Percentiles rank a stretch among this genome's conserved stretches.
Evolutionary conservation across 2,329 filamentous ascomycete species (phyloP).

Genomic region (Stromatinia cepivora): DNA sequence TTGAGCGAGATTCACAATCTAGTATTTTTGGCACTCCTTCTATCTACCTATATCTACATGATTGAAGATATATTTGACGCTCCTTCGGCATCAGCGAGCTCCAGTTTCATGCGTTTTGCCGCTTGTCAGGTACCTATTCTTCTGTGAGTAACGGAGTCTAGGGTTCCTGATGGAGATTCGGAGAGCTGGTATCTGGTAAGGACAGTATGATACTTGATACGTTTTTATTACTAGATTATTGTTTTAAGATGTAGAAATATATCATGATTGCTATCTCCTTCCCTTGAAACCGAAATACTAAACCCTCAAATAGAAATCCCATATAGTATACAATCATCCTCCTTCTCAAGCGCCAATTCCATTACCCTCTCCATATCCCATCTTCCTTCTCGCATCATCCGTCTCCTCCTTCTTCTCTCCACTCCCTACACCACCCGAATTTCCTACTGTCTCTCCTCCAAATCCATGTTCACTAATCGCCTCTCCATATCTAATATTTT

Average conservation of each 20-base stretch:
- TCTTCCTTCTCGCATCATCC: slow-evolving; percentile 47
- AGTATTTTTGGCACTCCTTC: neutral
- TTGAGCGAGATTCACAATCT: neutral
- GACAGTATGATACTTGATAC: too few relatives aligned
- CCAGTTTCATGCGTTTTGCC: neutral
- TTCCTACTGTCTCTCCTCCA: slow-evolving; percentile 52
- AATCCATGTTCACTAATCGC: slow-evolving; percentile 56
- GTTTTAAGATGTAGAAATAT: too few relatives aligned
- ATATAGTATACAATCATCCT: neutral
- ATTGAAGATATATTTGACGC: neutral
- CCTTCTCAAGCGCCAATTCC: slow-evolving; percentile 52
- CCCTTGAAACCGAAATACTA: neutral
- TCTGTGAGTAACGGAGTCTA: neutral
- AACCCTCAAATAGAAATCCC: neutral
- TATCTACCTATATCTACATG: neutral
- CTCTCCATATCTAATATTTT: slow-evolving; percentile 57
- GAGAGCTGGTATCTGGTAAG: neutral
- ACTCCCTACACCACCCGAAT: slow-evolving; percentile 29
- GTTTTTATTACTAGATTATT: too few relatives aligned
- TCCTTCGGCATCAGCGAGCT: neutral
- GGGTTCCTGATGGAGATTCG: neutral
- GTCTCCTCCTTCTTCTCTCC: slow-evolving; percentile 45
- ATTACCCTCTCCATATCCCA: slow-evolving; percentile 56
- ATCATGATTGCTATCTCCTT: neutral
- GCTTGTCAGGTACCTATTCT: neutral